Evolutionary conservation across 495 filamentous ascomycete genomes (phyloP).

Genomic region (Cetradonia linearis): DNA sequence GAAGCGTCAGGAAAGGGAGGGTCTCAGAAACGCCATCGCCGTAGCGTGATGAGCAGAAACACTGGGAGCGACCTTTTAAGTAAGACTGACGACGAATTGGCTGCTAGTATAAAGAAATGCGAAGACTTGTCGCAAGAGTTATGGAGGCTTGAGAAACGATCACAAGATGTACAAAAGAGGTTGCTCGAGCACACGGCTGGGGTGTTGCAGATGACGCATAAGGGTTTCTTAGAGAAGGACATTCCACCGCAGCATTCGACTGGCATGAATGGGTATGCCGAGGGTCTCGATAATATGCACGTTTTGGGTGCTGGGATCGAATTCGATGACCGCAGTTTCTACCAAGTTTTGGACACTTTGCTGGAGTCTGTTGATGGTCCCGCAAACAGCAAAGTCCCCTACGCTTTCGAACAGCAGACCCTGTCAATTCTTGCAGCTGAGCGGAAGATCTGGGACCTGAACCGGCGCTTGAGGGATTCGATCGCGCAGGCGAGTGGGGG

Average conservation of each 20-base stretch:
- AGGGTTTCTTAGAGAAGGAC: conserved; percentile 43
- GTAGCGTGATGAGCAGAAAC: conserved; percentile 43
- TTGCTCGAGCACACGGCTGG: conserved; percentile 87
- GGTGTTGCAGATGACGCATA: conserved; percentile 79
- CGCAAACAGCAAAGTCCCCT: conserved; percentile 23
- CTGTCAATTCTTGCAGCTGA: conserved; percentile 50
- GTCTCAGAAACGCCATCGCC: conserved; percentile 29
- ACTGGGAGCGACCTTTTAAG: conserved; percentile 33
- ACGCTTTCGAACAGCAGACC: conserved; percentile 23
- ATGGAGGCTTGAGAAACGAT: conserved; percentile 61
- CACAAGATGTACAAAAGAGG: conserved; percentile 57
- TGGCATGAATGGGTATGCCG: conserved; percentile 41
- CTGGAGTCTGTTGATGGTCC: conserved; percentile 41
- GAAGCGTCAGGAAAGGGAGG: conserved; percentile 28
- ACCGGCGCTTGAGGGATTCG: conserved; percentile 54
- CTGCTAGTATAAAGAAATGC: conserved; percentile 65
- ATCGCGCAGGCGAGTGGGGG: conserved; percentile 51
- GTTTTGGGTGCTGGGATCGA: conserved; percentile 38
- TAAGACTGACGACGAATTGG: conserved; percentile 65
- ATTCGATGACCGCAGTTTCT: conserved; percentile 75
- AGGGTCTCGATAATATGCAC: conserved; percentile 36
- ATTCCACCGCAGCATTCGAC: conserved; percentile 53
- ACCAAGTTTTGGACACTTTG: conserved; percentile 57
- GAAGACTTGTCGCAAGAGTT: conserved; percentile 76
- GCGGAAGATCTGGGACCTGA: conserved; percentile 60